A percentile compares a stretch with the other conserved stretches of the same genome.
Conservation (phyloP, 2,329 filamentous ascomycete species). For the Aurifilum marmelostoma region DNA sequence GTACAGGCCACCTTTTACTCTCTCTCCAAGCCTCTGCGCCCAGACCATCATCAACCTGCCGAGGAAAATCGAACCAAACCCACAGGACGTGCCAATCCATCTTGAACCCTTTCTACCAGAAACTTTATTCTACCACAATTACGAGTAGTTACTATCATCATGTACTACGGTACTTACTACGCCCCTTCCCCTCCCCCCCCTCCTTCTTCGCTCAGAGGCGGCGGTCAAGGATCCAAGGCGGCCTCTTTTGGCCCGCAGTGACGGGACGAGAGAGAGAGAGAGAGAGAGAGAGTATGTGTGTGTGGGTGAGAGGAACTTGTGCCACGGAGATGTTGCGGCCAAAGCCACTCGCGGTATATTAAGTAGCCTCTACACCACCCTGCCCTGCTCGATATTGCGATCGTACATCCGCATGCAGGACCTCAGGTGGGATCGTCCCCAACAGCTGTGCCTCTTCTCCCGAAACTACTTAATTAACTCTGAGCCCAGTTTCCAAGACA, state of each 20-base stretch:
- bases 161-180: neutral
- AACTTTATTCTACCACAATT: neutral
- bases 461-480: neutral
- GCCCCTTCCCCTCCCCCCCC: too few species aligned
- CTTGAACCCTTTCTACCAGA: neutral
- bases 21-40: neutral
- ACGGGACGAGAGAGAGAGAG: too few species aligned
- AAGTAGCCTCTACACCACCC: neutral
- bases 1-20: neutral
- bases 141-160: neutral
- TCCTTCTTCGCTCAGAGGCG: neutral
- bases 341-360: neutral
- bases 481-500: too few species aligned
- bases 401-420: neutral
- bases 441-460: neutral
- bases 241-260: neutral
- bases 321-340: neutral
- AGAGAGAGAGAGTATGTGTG: too few species aligned
- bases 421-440: neutral
- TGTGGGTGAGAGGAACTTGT: neutral
- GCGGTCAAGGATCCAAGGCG: neutral
- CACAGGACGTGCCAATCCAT: neutral
- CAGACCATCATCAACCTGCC: neutral
- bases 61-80: neutral
- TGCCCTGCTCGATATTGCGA: neutral